Conservation (phyloP, 176 grass and related monocot species). For the Ensete glaucum region DNA sequence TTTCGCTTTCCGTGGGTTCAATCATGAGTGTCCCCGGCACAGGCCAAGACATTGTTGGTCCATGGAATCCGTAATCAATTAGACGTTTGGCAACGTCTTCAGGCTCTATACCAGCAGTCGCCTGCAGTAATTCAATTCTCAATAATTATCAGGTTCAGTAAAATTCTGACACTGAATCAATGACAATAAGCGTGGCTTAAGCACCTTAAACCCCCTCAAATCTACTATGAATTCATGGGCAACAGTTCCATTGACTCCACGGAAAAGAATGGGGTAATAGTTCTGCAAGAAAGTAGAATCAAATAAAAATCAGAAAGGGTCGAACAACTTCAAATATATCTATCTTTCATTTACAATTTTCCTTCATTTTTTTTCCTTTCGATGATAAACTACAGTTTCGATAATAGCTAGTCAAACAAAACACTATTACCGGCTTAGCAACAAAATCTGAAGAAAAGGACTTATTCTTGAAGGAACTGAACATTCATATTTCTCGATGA, state of each 20-base stretch:
- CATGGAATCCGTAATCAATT: conserved; percentile 98
- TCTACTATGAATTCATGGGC: conserved; percentile 98
- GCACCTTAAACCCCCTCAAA: conserved; percentile 96
- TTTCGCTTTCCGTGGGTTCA: conserved; percentile 99
- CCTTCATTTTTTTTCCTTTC: too few species aligned
- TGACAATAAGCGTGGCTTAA: background rate
- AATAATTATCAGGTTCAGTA: conserved; percentile 3
- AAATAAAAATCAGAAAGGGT: conserved; percentile 10
- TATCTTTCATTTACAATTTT: background rate
- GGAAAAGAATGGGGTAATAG: conserved; percentile 93
- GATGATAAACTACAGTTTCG: background rate
- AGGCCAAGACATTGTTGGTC: conserved; percentile 98
- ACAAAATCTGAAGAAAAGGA: background rate
- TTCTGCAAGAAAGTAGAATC: conserved; percentile 50
- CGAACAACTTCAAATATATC: background rate
- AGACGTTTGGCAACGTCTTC: conserved; percentile 97
- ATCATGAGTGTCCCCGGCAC: conserved; percentile 99
- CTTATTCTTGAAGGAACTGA: background rate
- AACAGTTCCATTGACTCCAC: conserved; percentile 95
- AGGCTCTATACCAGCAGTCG: conserved; percentile 84
- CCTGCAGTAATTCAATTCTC: conserved; percentile 28
- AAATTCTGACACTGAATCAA: background rate
- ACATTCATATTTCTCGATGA: background rate
- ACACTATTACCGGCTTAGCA: background rate
- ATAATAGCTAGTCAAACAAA: background rate